Evolutionary conservation across 129 eudicot species (phyloP).

Genomic region (Arctium lappa): DNA sequence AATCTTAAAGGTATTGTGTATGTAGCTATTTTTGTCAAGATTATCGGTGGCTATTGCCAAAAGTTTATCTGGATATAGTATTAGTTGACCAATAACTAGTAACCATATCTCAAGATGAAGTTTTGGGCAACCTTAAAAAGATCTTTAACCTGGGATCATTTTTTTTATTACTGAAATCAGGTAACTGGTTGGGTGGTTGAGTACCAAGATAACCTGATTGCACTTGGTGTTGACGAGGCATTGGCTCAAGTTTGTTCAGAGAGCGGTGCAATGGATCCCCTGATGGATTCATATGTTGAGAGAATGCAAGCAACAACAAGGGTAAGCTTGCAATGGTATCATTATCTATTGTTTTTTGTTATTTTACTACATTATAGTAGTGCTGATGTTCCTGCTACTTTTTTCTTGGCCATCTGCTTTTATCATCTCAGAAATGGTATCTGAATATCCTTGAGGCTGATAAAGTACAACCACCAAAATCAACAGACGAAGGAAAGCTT

Average conservation of each 20-base stretch:
- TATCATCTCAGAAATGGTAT: constrained; percentile 82
- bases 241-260: constrained; percentile 99
- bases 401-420: not conserved
- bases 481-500: constrained; percentile 91
- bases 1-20: constrained; percentile 68
- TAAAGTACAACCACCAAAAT: constrained; percentile 88
- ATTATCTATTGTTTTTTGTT: not conserved
- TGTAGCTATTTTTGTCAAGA: not conserved
- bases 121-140: not conserved
- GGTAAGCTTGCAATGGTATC: constrained; percentile 37
- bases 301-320: constrained; percentile 98
- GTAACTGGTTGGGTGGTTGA: constrained; percentile 98
- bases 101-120: not conserved
- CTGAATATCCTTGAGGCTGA: constrained; percentile 95
- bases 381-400: constrained; percentile 7
- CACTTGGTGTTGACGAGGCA: constrained; percentile 94
- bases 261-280: constrained; percentile 99
- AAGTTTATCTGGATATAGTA: not conserved
- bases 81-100: constrained; percentile 3
- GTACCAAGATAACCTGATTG: constrained; percentile 90
- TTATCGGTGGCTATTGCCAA: not conserved
- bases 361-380: not conserved
- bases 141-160: not conserved
- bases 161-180: constrained; percentile 32
- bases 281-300: constrained; percentile 97